Evolutionary conservation across 1,284 basidiomycete genomes (phyloP).

Genomic region (Earliella scabrosa): DNA sequence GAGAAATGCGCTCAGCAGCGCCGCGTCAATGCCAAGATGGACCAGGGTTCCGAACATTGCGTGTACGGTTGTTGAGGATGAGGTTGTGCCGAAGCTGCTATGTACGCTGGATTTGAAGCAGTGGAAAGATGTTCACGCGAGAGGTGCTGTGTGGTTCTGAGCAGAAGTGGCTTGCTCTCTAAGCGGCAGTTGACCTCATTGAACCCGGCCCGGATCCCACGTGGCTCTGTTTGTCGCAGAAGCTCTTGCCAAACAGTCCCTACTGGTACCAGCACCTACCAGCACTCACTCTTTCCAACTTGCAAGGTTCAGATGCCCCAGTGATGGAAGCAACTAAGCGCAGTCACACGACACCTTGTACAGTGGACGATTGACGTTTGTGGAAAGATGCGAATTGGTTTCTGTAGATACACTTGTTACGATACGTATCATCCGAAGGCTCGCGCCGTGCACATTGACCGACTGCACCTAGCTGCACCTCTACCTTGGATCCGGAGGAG

Average conservation of each 20-base stretch:
- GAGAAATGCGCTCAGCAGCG: slow-evolving; percentile 77
- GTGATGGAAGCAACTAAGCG: no score
- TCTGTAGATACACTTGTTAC: no score
- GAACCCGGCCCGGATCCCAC: slow-evolving; percentile 12
- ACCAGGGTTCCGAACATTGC: slow-evolving; percentile 67
- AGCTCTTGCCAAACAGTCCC: slow-evolving; percentile 30
- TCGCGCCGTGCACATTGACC: no score
- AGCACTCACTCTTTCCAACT: neutral
- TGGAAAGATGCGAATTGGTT: no score
- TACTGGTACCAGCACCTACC: neutral
- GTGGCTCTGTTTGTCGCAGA: slow-evolving; percentile 32
- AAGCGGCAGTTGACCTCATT: slow-evolving; percentile 4
- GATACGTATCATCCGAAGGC: no score
- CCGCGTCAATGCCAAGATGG: slow-evolving; percentile 78
- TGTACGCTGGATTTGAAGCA: neutral
- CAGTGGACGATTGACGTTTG: no score
- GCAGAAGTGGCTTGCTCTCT: slow-evolving; percentile 1
- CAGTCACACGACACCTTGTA: no score
- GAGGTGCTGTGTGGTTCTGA: neutral
- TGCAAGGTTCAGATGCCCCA: no score
- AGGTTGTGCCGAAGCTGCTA: neutral
- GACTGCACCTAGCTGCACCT: no score
- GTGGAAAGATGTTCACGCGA: neutral
- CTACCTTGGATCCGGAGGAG: no score
- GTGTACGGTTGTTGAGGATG: neutral